Conservation (phyloP, 2,329 filamentous ascomycete genomes). For the Ceratocystis eucalypticola region DNA sequence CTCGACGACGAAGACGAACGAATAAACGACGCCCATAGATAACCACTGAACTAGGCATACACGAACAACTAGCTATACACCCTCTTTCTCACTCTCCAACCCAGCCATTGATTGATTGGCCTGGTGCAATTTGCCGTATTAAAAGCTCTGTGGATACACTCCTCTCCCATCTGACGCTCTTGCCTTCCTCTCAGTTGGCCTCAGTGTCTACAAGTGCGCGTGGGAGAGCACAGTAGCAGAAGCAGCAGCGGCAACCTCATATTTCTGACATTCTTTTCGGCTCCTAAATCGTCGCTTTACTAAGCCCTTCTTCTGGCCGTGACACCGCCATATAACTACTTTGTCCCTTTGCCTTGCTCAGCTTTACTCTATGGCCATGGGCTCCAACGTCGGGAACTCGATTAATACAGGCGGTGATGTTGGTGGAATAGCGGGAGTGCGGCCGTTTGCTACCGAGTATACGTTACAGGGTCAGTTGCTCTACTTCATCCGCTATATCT, state of each 20-base stretch:
- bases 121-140: too few species aligned
- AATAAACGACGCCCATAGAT: too few species aligned
- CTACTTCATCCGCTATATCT: background rate
- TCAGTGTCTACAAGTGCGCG: slow-evolving; percentile 5
- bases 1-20: too few species aligned
- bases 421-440: slow-evolving; percentile 27
- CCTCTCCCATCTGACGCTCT: too few species aligned
- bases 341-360: background rate
- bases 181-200: background rate
- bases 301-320: too few species aligned
- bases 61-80: too few species aligned
- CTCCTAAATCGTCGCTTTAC: background rate
- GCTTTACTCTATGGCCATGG: slow-evolving; percentile 9
- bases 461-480: slow-evolving; percentile 38
- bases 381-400: slow-evolving; percentile 30
- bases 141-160: too few species aligned
- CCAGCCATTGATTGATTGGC: too few species aligned
- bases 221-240: background rate
- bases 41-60: too few species aligned
- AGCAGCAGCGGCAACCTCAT: background rate
- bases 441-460: slow-evolving; percentile 48
- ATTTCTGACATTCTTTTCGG: background rate
- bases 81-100: too few species aligned
- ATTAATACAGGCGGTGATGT: slow-evolving; percentile 33
- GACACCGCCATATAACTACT: background rate